Conservation (phyloP, 441 rosid genomes). For the Viola pubescens region DNA sequence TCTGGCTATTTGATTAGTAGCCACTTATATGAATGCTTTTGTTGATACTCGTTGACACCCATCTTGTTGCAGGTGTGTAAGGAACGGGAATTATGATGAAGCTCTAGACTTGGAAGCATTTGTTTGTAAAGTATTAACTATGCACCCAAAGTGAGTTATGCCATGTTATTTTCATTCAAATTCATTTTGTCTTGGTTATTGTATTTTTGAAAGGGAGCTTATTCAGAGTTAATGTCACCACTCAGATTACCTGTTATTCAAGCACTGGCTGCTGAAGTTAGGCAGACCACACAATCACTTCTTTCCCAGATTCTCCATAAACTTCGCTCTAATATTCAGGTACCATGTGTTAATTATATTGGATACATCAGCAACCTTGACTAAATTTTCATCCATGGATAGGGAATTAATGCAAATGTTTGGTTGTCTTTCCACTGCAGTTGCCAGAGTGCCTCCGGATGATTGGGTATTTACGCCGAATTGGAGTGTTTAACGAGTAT, state of each 20-base stretch:
- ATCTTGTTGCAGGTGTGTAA: slow-evolving; percentile 60
- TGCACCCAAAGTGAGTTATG: slow-evolving; percentile 90
- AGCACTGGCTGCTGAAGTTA: slow-evolving; percentile 82
- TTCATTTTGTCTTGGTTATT: slow-evolving; percentile 10
- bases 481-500: slow-evolving; percentile 84
- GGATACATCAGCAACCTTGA: slow-evolving; percentile 2
- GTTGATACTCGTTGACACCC: not conserved
- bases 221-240: slow-evolving; percentile 8
- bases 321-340: slow-evolving; percentile 90
- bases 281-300: slow-evolving; percentile 90
- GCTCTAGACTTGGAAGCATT: slow-evolving; percentile 95
- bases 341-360: slow-evolving; percentile 19
- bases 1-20: not conserved
- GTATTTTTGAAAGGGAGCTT: slow-evolving; percentile 18
- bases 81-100: slow-evolving; percentile 92
- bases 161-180: slow-evolving; percentile 6
- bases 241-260: slow-evolving; percentile 78
- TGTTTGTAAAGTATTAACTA: slow-evolving; percentile 74
- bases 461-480: slow-evolving; percentile 85
- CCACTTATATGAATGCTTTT: not conserved
- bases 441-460: slow-evolving; percentile 89
- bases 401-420: slow-evolving; percentile 12
- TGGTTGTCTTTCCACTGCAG: slow-evolving; percentile 35
- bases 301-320: slow-evolving; percentile 90
- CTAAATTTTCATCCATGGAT: slow-evolving; percentile 5